Percentiles rank a stretch among this genome's conserved stretches.
Evolutionary conservation across 345 rosid species (phyloP).

Genomic region (Populus pruinosa): DNA sequence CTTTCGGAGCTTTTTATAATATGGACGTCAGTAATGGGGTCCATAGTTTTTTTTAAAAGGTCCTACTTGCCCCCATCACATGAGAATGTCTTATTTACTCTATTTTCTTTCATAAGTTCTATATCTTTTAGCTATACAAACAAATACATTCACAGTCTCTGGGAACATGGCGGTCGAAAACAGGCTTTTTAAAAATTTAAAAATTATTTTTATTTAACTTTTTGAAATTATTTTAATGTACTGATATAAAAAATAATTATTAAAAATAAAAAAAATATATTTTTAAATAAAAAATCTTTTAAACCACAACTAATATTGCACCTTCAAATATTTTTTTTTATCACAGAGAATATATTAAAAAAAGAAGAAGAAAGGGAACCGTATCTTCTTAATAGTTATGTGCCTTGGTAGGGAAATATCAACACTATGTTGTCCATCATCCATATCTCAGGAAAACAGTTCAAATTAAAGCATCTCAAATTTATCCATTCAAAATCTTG

Average conservation of each 20-base stretch:
- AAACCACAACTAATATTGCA: no score
- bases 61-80: neutral
- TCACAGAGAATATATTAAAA: no score
- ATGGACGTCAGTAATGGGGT: neutral
- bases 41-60: neutral
- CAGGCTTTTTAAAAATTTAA: no score
- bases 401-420: neutral
- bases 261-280: neutral
- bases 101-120: neutral
- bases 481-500: neutral
- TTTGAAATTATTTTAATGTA: no score
- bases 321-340: no score
- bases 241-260: no score
- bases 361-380: neutral
- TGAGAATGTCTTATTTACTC: neutral
- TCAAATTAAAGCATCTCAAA: neutral
- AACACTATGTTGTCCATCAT: neutral
- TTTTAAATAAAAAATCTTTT: no score
- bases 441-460: constrained; percentile 6
- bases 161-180: no score
- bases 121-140: neutral
- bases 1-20: neutral
- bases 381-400: neutral
- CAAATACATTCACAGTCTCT: no score
- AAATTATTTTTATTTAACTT: no score